Evolutionary conservation across 2,329 filamentous ascomycete genomes (phyloP).

Genomic region (Alternaria alternata): DNA sequence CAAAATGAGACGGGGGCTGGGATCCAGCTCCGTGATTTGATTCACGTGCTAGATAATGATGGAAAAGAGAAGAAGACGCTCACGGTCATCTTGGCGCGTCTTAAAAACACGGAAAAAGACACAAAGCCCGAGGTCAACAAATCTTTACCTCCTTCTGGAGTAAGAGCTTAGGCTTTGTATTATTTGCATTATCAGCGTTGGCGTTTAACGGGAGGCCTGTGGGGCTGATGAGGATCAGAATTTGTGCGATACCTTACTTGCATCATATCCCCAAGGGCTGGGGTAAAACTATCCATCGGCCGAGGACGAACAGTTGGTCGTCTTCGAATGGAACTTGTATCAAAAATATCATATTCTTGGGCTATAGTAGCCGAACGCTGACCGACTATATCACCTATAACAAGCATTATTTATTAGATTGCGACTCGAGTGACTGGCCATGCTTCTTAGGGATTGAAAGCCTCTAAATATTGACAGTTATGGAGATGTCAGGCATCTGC

Average conservation of each 20-base stretch:
- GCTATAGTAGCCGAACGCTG: neutral
- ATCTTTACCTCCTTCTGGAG: constrained; percentile 9
- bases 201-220: constrained; percentile 20
- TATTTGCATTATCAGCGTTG: constrained; percentile 29
- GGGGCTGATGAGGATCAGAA: constrained; percentile 2
- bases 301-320: neutral
- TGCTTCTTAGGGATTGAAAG: neutral
- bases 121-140: constrained; percentile 22
- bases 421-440: neutral
- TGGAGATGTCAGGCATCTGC: neutral
- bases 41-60: constrained; percentile 80
- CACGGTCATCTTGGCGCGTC: constrained; percentile 38
- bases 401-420: neutral
- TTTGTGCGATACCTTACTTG: constrained; percentile 9
- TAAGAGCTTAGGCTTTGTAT: constrained; percentile 1
- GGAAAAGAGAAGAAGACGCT: constrained; percentile 69
- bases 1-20: constrained; percentile 77
- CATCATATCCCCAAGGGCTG: constrained; percentile 35
- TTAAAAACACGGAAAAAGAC: constrained; percentile 44
- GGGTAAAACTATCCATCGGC: constrained; percentile 14
- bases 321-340: neutral
- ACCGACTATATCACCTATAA: neutral
- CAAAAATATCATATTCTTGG: constrained; percentile 3
- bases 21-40: constrained; percentile 85
- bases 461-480: neutral